These are phyloP conservation scores for Puccinia triticina DNA, from an alignment of 1,284 basidiomycete species.

Conservation along the genomic window DNA sequence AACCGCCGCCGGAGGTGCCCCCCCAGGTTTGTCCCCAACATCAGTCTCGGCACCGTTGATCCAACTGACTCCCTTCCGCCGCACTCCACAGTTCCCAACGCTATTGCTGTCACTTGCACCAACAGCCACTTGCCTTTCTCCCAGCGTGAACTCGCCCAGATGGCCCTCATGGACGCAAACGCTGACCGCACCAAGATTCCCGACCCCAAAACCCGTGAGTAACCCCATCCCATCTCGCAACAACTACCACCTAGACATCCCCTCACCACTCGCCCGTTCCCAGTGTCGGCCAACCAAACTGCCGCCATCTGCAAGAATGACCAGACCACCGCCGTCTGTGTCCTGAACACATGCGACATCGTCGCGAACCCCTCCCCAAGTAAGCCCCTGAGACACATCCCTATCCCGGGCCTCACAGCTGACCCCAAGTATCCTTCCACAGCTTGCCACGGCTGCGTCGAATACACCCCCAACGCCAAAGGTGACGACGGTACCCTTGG, in stretches of 20 bases:
- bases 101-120: background rate
- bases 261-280: background rate
- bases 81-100: background rate
- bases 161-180: background rate
- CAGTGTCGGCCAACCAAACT: background rate
- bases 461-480: background rate
- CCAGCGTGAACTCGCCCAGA: background rate
- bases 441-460: background rate
- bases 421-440: background rate
- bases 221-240: background rate
- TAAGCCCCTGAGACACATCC: background rate
- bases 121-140: conserved; percentile 5
- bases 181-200: background rate
- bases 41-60: too few species aligned
- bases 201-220: background rate
- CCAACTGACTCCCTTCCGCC: background rate
- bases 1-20: background rate
- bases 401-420: background rate
- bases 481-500: background rate
- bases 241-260: background rate
- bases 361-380: background rate
- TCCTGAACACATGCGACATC: background rate
- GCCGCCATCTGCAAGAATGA: background rate
- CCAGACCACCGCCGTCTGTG: background rate
- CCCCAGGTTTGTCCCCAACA: too few species aligned